Evolutionary conservation across 495 filamentous ascomycete genomes (phyloP), one percentile per base, ranked within the genome.

Genomic region (Durotheca rogersii): DNA sequence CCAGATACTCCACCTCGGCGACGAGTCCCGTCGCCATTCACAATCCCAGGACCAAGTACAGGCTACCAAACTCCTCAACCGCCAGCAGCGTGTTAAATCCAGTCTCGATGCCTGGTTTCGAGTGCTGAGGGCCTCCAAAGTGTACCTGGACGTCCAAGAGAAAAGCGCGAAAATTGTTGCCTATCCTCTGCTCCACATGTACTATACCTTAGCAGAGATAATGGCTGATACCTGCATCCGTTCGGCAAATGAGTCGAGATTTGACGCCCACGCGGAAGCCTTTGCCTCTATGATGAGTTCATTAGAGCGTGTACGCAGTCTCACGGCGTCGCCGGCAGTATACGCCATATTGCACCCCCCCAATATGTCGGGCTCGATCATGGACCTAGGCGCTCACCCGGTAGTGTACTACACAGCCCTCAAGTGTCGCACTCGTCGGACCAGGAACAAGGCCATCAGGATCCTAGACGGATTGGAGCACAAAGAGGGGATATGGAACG

Each of bases 401-500:
- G 75, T 77, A 0, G 52, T 83, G 4, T 82, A 78, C 49, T 79
- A 69, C 58, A 69, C 71, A 0, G 77, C 75, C 1, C 45, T 78
- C n/a, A 81, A 81, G 51, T 84, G 81, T 43, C 79, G 78, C n/a
- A 66, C 73, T n/a, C 68, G 56, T 12, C 55, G 52, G 1, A 62
- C 81, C 20, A 59, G 80, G 31, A 55, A 61, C 3, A 62, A 72
- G 5, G 79, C 79, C 0, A 58, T 82, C 11, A 19, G 41, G 10
- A 51, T 77, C 7, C 52, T 84, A 10, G 41, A 51, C 15, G 34
- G 43, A 0, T 47, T 60, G 5, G 53, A 64, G 4, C 77, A 82
- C 53, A 67, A 73, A 20, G 82, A 84, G 58, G 81, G 75, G 0
- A 65, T 79, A 1, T 85, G 79, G 78, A 56, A 66, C 34, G 33